phyloP scores from a whole-genome alignment of 306 rosid genomes.

The Myrica gale region DNA sequence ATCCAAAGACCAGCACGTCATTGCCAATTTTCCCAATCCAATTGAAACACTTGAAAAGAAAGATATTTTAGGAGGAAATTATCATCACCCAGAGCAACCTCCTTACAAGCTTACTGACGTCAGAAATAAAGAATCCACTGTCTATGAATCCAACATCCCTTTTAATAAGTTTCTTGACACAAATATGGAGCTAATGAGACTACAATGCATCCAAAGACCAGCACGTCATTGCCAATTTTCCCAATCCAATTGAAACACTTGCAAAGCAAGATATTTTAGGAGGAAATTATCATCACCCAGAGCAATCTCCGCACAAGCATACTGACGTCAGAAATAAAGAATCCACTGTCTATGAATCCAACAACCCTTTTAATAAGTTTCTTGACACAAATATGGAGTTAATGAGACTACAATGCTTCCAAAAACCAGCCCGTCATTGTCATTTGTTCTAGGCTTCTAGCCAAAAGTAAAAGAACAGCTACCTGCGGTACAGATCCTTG shows the following conservation, averaged over 20 bases:
- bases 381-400: neutral
- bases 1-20: neutral
- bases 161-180: neutral
- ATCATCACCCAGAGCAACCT: constrained; percentile 8
- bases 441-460: neutral
- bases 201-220: neutral
- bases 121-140: constrained; percentile 5
- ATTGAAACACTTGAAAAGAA: neutral
- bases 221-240: constrained; percentile 16
- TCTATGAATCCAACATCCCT: neutral
- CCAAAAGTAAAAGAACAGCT: constrained; percentile 26
- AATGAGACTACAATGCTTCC: neutral
- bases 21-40: neutral
- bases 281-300: constrained; percentile 12
- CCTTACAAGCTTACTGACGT: constrained; percentile 12
- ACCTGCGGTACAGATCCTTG: constrained; percentile 93
- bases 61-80: constrained; percentile 3
- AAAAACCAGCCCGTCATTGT: constrained; percentile 1
- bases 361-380: neutral
- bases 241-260: neutral
- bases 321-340: constrained; percentile 13
- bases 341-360: neutral
- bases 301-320: constrained; percentile 8
- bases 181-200: neutral
- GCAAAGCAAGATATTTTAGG: neutral